Evolutionary conservation across 345 rosid genomes (phyloP), one percentile per base, ranked within the genome.

Genomic region (Diplotaxis tenuifolia): DNA sequence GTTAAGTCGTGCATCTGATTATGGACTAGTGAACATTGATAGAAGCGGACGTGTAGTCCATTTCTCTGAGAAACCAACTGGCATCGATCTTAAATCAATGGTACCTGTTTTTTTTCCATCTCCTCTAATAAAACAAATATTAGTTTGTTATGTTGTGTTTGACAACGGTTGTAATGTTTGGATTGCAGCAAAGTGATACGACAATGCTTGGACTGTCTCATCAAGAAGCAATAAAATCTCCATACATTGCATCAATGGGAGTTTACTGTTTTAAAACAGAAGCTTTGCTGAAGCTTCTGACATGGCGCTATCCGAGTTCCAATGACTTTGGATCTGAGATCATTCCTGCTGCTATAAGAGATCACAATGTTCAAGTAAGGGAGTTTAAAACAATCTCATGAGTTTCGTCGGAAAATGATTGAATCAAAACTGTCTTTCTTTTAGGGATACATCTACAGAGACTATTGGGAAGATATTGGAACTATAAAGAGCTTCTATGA

Each of bases 401-500:
- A 45, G 20, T 19, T 69, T 15, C 31, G 11, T 62, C 11, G 16
- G 16, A 42, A 42, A 61, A 34, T 6, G 15, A 45, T 57, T 23
- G 12, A 19, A 42, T 27, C 18, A 10, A 25, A 34, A 9, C 62
- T 62, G 32, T 65, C 52, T 75, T n/a, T 73, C 21, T 75, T n/a
- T 54, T 22, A 93, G 98, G 91, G 84, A 58, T 94, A 88, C 79
- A 57, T 85, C 12, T 94, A 85, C 77, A 79, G 81, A 81, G 98
- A 94, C 79, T 94, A 94, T 68, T 94, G 97, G 95, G 97, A 94
- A 73, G 98, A 94, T 61, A 94, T 94, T 3, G 98, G 98, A 81
- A 94, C 97, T 16, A 87, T 94, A 57, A 87, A 78, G 79, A 77
- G 96, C 65, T 94, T 94, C 72, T 89, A 91, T 27, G 96, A 94